Percentiles rank a stretch among this genome's conserved stretches.
Conservation (phyloP, 192 early-diverging fungal species). For the Umbelopsis sp. region DNA sequence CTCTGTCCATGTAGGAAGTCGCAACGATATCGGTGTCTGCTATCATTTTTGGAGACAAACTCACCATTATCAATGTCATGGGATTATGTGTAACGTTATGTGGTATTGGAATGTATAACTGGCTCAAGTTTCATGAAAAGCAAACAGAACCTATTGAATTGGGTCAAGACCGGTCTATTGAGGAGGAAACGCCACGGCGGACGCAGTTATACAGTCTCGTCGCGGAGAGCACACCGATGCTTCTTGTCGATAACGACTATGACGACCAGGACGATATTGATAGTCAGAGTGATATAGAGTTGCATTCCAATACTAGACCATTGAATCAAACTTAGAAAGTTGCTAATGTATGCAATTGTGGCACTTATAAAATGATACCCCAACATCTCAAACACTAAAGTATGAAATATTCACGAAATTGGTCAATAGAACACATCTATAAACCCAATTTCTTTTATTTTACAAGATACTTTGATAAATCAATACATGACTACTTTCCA, state of each 20-base stretch:
- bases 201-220: constrained; percentile 27
- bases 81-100: constrained; percentile 82
- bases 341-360: no score
- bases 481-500: not conserved
- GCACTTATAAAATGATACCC: no score
- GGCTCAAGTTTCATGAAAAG: constrained; percentile 56
- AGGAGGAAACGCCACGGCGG: not conserved
- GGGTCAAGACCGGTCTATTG: not conserved
- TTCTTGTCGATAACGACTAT: constrained; percentile 35
- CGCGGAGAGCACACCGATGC: constrained; percentile 42
- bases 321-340: no score
- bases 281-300: constrained; percentile 10
- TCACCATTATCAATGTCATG: constrained; percentile 72
- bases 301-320: not conserved
- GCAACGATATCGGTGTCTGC: constrained; percentile 75
- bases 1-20: constrained; percentile 69
- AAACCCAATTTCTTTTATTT: no score
- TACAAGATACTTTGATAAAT: no score
- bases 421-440: no score
- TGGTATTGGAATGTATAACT: constrained; percentile 81
- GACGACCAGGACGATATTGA: constrained; percentile 15
- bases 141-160: not conserved
- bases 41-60: constrained; percentile 80
- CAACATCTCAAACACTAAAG: no score
- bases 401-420: no score